Base-by-base conservation (phyloP, 345 rosid species). In the Dimocarpus longan region DNA sequence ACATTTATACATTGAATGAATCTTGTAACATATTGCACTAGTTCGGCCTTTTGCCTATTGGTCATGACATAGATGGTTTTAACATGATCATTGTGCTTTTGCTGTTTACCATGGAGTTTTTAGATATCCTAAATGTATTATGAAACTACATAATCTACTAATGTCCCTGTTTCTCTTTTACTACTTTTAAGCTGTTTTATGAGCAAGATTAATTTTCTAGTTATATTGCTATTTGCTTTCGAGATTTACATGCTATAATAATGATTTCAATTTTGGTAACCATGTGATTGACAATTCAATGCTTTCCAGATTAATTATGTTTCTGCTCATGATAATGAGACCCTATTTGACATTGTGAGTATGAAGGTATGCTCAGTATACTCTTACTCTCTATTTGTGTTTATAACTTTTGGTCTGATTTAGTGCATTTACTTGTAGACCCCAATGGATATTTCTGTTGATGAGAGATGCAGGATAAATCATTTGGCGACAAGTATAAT, bases 251-350 rank as follows among this genome's bases (percentile, higher is more conserved):
- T 73, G 48, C 43, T 16, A 22, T 39, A n/a, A 28, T 70, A 70
- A 65, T 6, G 59, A 64, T 60, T 22, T 28, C 11, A 32, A 48
- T 80, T 74, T 21, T 68, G 24, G 39, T 70, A 66, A 54, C 9
- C 26, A 42, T 75, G 21, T 60, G 56, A 28, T 83, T 66, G 52
- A 78, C 72, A 16, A 74, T 79, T 71, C 57, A 42, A 81, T 57
- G 5, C 40, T 65, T 77, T 68, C 68, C 89, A 95, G 98, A 85
- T 95, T 32, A 95, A 91, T 78, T 95, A 93, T 86, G 96, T 91
- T 78, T 95, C 99, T 79, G 99, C 99, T 79, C 99, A 95, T 88
- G 99, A 95, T 90, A 95, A 95, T 78, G 99, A 95, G 88, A 95
- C 98, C 80, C 87, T 95, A 32, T 92, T 95, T 78, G 99, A 93